Percentiles rank a stretch among this genome's conserved stretches.
Conservation (phyloP, 2,329 filamentous ascomycete species). For the Helicocarpus griseus region DNA sequence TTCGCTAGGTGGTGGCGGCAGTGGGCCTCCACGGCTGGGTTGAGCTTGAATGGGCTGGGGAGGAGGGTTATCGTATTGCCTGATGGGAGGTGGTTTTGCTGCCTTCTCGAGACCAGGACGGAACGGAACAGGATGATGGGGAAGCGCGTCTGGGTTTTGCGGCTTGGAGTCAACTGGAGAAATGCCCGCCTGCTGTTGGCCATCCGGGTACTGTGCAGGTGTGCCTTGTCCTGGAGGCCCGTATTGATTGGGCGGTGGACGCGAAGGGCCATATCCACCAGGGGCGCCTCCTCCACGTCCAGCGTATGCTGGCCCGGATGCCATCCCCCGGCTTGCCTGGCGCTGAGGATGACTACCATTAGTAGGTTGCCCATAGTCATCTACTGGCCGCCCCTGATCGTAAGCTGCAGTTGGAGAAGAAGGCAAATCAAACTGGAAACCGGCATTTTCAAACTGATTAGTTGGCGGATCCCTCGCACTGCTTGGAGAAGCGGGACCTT, state of each 20-base stretch:
- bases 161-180: slow-evolving; percentile 9
- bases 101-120: slow-evolving; percentile 40
- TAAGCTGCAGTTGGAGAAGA: slow-evolving; percentile 5
- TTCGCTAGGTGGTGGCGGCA: neutral
- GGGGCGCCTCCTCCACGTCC: slow-evolving; percentile 14
- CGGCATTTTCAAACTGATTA: slow-evolving; percentile 37
- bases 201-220: slow-evolving; percentile 8
- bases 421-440: slow-evolving; percentile 66
- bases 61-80: slow-evolving; percentile 41
- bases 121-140: slow-evolving; percentile 46
- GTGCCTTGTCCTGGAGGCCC: slow-evolving; percentile 12
- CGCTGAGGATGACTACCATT: slow-evolving; percentile 4
- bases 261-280: slow-evolving; percentile 11
- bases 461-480: slow-evolving; percentile 31
- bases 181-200: slow-evolving; percentile 14
- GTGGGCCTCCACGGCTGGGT: slow-evolving; percentile 5
- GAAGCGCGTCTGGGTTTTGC: slow-evolving; percentile 46
- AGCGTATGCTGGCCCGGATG: slow-evolving; percentile 6
- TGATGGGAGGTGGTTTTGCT: slow-evolving; percentile 42
- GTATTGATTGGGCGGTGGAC: slow-evolving; percentile 7
- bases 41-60: slow-evolving; percentile 29
- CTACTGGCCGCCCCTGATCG: slow-evolving; percentile 9
- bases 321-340: slow-evolving; percentile 10
- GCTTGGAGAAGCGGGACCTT: slow-evolving; percentile 18
- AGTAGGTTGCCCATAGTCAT: slow-evolving; percentile 13